Conservation (phyloP, 2,329 filamentous ascomycete genomes). For the Pyricularia grisea region DNA sequence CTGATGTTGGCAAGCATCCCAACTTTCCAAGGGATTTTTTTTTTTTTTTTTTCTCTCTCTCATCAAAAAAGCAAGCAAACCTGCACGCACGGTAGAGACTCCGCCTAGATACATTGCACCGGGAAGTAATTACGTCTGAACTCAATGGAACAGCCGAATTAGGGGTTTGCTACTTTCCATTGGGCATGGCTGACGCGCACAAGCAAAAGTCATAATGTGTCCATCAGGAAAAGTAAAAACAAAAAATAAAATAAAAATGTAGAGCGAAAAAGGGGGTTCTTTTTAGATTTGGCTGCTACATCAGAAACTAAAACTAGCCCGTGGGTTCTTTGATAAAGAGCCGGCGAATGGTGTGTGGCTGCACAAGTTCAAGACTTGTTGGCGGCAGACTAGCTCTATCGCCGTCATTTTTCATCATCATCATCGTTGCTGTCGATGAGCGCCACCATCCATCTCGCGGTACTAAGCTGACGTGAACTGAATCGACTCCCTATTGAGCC, state of each 20-base stretch:
- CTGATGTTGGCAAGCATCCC: not conserved
- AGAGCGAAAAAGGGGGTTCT: not conserved
- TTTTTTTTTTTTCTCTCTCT: not conserved
- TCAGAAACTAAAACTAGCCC: not conserved
- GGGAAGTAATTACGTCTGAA: not conserved
- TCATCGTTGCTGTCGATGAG: not conserved
- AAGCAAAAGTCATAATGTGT: not conserved
- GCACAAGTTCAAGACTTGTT: not conserved
- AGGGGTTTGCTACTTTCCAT: not conserved
- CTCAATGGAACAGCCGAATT: not conserved
- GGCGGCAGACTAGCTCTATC: not conserved
- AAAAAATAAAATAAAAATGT: too few relatives aligned
- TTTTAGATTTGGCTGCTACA: not conserved
- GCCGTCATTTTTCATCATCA: not conserved
- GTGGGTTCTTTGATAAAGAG: not conserved
- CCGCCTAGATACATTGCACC: not conserved
- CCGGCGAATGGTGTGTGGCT: not conserved
- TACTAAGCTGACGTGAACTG: not conserved
- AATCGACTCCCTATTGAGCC: not conserved
- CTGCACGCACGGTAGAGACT: not conserved
- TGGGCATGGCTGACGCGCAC: not conserved
- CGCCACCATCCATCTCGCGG: not conserved
- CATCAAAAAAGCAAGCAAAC: not conserved
- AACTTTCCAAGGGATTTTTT: not conserved
- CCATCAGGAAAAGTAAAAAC: not conserved